Evolutionary conservation across 2,329 filamentous ascomycete species (phyloP).

Genomic region (Aspergillus sp.): DNA sequence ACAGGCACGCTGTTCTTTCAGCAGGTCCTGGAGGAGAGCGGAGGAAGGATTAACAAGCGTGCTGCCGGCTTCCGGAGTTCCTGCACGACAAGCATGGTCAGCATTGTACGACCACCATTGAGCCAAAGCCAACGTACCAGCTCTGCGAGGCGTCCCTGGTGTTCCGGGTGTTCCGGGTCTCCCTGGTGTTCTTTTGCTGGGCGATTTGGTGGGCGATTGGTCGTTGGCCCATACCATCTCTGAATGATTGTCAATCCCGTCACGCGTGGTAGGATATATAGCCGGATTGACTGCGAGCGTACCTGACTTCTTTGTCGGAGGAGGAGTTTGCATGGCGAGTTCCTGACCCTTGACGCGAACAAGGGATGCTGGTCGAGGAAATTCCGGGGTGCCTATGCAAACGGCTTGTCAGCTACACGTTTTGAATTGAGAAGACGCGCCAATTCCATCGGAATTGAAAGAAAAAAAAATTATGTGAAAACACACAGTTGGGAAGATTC

Average conservation of each 20-base stretch:
- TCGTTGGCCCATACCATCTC: conserved; percentile 27
- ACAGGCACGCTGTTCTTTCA: conserved; percentile 37
- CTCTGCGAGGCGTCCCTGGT: conserved; percentile 15
- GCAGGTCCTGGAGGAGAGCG: conserved; percentile 31
- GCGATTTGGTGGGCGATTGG: conserved; percentile 22
- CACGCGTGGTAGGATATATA: conserved; percentile 2
- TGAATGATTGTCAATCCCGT: not conserved
- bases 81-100: conserved; percentile 14
- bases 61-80: conserved; percentile 22
- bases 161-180: conserved; percentile 14
- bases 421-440: conserved; percentile 4
- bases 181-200: conserved; percentile 12
- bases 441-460: conserved; percentile 6
- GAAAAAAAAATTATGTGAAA: not conserved
- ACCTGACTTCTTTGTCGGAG: conserved; percentile 13
- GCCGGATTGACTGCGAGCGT: conserved; percentile 1
- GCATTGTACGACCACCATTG: conserved; percentile 1
- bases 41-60: conserved; percentile 35
- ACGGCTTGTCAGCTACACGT: too few relatives aligned
- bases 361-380: conserved; percentile 23
- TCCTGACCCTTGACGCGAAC: conserved; percentile 24
- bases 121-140: conserved; percentile 13
- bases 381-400: conserved; percentile 15
- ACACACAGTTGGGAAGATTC: conserved; percentile 8
- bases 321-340: conserved; percentile 25